Evolutionary conservation across 2,329 filamentous ascomycete species (phyloP), one percentile per base, ranked within the genome.

Genomic region (Periconia sp.): DNA sequence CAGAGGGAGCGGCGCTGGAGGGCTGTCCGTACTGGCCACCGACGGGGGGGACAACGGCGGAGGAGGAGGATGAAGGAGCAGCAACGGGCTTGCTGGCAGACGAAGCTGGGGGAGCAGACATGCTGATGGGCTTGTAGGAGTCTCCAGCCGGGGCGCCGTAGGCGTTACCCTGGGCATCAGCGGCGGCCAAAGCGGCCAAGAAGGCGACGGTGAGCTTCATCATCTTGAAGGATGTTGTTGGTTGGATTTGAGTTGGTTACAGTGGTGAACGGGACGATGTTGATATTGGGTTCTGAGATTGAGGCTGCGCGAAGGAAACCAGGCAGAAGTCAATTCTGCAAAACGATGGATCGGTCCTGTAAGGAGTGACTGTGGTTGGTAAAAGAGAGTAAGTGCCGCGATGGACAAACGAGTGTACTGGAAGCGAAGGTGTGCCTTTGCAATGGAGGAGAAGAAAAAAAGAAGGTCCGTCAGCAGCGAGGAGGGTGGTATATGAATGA

Each of bases 281-380:
- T 18, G 35, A 42, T 43, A 37, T 56, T 53, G n/a, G 51, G 48
- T 58, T 50, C 53, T 54, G 61, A 57, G 58, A 59, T 58, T 62
- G 63, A 63, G 59, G 41, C 57, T 60, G 60, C 56, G 45, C 56
- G 45, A 62, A 58, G 55, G 53, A 59, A 50, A 64, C 57, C 55
- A 55, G 58, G 63, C 62, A 70, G 63, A 67, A 67, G 50, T 65
- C 62, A 62, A 66, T 68, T 69, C 62, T 63, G 65, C 61, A 48
- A 42, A 61, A 55, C 52, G 58, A 14, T 37, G 33, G 33, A 53
- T 60, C 53, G 57, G 60, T 60, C 64, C 66, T 66, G 66, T 65
- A 74, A 72, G 57, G 71, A 74, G 65, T 71, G 71, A 72, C 69
- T 72, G 65, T 64, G 64, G 56, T 63, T 55, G 61, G 61, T 65